Evolutionary conservation across 108 stramenopile genomes (phyloP).

Genomic region (Nitzschia sp.): DNA sequence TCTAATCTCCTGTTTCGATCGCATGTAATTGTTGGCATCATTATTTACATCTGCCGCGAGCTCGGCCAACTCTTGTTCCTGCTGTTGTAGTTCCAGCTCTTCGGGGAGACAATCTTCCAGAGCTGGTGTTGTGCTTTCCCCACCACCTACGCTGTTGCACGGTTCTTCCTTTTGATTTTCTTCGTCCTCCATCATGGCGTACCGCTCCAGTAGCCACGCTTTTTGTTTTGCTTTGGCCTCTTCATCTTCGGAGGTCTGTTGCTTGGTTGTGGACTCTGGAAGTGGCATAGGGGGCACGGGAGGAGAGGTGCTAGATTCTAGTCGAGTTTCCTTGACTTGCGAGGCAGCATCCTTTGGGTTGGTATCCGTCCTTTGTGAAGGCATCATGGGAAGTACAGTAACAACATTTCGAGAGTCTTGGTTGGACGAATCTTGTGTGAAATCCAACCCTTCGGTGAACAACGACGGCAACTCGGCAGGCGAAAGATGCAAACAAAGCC

Average conservation of each 20-base stretch:
- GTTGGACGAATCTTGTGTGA: no score
- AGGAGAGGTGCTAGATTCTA: no score
- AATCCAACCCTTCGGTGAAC: constrained; percentile 42
- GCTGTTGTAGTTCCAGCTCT: constrained; percentile 22
- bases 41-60: constrained; percentile 55
- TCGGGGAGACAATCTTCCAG: constrained; percentile 1
- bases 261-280: no score
- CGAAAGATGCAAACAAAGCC: constrained; percentile 60
- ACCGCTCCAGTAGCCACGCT: constrained; percentile 49
- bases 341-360: no score
- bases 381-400: no score
- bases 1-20: constrained; percentile 68
- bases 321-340: no score
- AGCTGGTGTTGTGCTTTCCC: neutral
- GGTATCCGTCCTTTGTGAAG: no score
- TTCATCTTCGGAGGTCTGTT: neutral
- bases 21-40: constrained; percentile 77
- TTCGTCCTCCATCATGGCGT: constrained; percentile 45
- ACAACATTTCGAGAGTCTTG: no score
- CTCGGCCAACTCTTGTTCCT: constrained; percentile 37
- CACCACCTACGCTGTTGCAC: neutral
- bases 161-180: constrained; percentile 20
- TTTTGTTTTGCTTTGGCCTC: constrained; percentile 24
- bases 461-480: constrained; percentile 54
- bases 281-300: no score